phyloP scores from a whole-genome alignment of 2,329 filamentous ascomycete species.

The Penicillium freii region DNA sequence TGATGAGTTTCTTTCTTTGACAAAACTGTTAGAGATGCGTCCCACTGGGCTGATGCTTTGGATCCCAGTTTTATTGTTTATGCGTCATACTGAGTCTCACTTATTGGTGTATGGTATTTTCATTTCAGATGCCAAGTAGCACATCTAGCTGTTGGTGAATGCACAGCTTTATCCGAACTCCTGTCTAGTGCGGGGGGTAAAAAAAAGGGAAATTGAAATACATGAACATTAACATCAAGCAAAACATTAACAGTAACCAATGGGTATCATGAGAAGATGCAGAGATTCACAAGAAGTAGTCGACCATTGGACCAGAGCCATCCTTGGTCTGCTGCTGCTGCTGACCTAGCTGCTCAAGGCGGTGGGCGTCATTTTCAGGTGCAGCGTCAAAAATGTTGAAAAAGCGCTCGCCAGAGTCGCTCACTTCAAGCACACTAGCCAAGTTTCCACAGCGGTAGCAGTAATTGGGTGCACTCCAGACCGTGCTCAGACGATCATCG shows the following conservation, averaged over 20 bases:
- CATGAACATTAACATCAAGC: slow-evolving; percentile 5
- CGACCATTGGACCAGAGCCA: slow-evolving; percentile 69
- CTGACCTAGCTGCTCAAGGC: slow-evolving; percentile 72
- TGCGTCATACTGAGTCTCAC: slow-evolving; percentile 8
- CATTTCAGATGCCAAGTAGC: slow-evolving; percentile 11
- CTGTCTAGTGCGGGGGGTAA: slow-evolving; percentile 20
- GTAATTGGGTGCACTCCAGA: slow-evolving; percentile 97
- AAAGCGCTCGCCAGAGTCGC: slow-evolving; percentile 85
- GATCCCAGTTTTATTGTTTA: slow-evolving; percentile 13
- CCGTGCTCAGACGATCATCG: slow-evolving; percentile 89
- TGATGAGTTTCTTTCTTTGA: slow-evolving; percentile 31
- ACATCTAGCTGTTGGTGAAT: slow-evolving; percentile 27
- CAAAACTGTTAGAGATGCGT: slow-evolving; percentile 30
- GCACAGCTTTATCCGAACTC: slow-evolving; percentile 31
- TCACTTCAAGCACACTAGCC: slow-evolving; percentile 94
- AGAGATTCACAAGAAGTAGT: slow-evolving; percentile 60
- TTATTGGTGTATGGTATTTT: slow-evolving; percentile 12
- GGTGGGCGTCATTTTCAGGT: slow-evolving; percentile 84
- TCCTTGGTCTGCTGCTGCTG: slow-evolving; percentile 62
- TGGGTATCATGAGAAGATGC: slow-evolving; percentile 59
- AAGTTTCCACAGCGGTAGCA: slow-evolving; percentile 96
- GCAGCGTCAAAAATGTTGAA: slow-evolving; percentile 98
- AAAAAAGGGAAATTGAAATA: slow-evolving; percentile 9
- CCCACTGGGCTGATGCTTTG: slow-evolving; percentile 15
- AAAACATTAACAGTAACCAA: slow-evolving; percentile 16